Evolutionary conservation across 2,329 filamentous ascomycete genomes (phyloP), one percentile per base, ranked within the genome.

Genomic region (Claviceps citrina): DNA sequence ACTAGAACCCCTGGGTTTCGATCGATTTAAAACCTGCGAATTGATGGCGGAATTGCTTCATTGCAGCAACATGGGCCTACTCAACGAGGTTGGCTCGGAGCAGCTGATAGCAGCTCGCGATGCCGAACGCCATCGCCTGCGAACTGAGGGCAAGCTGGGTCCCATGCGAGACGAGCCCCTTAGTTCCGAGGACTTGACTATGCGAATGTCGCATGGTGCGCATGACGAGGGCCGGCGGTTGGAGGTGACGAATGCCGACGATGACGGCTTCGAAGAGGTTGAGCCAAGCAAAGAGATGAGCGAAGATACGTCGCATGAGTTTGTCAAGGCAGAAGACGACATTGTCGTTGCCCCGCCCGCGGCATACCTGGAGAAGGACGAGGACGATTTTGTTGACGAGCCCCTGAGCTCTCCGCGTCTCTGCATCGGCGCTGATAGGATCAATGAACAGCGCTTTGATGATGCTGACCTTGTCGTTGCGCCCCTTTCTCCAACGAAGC

Each of bases 21-120:
- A 98, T 60, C 74, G 91, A 16, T 98, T 98, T 68, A 98, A 98
- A 67, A 96, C 91, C 0, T 98, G 91, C 59, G 91, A 98, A 61
- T 69, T 98, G 44, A 96, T 98, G 91, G 91, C 91, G 1, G 91
- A 98, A 60, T 68, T 98, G 33, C 65, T 98, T 30, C 91, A 98
- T 60, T 98, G 91, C 62, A 96, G 89, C 58, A 98, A 98, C 57
- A 98, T 98, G 91, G 87, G 84, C 5, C 67, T 98, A 27, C 66
- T 98, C 48, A 98, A 98, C 55, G 87, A 96, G 56, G 68, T 76
- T 8, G 91, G 89, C 25, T 87, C 86, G 9, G 87, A 98, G 56
- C 79, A 85, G 47, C 76, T 94, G 47, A 85, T 96, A 44, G 76
- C 72, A 44, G 69, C 76, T 31, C 74, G 91, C 44, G 87, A 98